phyloP scores from a whole-genome alignment of 371 early-diverging fungal species.

The Circinella minor region DNA sequence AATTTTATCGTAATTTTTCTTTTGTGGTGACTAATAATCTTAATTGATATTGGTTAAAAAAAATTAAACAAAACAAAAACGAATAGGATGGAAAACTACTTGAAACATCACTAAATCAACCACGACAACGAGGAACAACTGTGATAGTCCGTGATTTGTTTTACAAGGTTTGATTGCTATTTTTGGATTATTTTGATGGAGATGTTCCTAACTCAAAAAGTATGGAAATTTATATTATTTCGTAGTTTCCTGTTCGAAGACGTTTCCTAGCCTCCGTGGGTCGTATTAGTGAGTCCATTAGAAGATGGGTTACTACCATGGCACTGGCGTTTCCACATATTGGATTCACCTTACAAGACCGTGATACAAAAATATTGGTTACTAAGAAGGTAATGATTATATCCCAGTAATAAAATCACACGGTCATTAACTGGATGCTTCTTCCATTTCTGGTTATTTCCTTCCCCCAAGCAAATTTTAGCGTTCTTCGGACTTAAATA shows the following conservation, averaged over 20 bases:
- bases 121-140: constrained; percentile 60
- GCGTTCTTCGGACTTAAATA: constrained; percentile 12
- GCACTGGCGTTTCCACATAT: constrained; percentile 55
- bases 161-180: constrained; percentile 54
- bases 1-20: neutral
- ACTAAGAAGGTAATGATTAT: constrained; percentile 46
- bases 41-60: too few relatives aligned
- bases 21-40: too few relatives aligned
- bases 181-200: neutral
- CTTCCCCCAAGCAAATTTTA: neutral
- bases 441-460: constrained; percentile 6
- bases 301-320: constrained; percentile 51
- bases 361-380: constrained; percentile 40
- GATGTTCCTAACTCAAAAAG: neutral
- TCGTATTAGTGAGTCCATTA: constrained; percentile 48
- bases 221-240: neutral
- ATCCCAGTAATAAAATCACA: neutral
- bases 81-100: constrained; percentile 54
- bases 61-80: too few relatives aligned
- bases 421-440: neutral
- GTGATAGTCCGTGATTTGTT: constrained; percentile 69
- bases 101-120: constrained; percentile 39
- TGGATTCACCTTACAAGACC: constrained; percentile 52
- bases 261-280: constrained; percentile 27
- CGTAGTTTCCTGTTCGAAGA: constrained; percentile 66